Conservation (phyloP, 2,329 filamentous ascomycete genomes). For the Akanthomyces muscarius region DNA sequence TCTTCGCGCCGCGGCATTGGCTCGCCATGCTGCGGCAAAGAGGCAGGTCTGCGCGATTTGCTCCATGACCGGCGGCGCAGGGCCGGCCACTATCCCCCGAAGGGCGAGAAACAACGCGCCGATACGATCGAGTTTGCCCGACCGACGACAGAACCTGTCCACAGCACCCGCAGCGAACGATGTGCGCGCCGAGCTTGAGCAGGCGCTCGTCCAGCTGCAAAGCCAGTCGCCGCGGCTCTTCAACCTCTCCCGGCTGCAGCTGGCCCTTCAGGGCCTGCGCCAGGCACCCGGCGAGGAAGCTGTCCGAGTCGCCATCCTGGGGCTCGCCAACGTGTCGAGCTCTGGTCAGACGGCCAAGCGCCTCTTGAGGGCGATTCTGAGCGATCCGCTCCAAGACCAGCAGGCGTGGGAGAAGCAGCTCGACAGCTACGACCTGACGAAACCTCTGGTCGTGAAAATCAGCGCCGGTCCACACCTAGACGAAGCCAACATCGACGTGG, state of each 20-base stretch:
- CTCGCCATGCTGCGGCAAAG: background rate
- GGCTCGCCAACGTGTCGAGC: slow-evolving; percentile 37
- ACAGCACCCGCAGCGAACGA: slow-evolving; percentile 25
- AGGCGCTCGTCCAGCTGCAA: slow-evolving; percentile 57
- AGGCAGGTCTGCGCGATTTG: slow-evolving; percentile 15
- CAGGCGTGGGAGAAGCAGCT: slow-evolving; percentile 65
- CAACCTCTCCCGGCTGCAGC: slow-evolving; percentile 65
- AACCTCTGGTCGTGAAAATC: slow-evolving; percentile 55
- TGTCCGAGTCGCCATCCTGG: slow-evolving; percentile 56
- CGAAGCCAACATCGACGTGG: slow-evolving; percentile 28
- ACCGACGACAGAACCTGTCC: slow-evolving; percentile 19
- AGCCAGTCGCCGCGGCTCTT: slow-evolving; percentile 57
- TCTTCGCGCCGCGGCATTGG: slow-evolving; percentile 8
- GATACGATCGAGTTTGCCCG: background rate
- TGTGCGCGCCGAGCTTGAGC: slow-evolving; percentile 52
- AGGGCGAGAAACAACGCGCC: slow-evolving; percentile 10
- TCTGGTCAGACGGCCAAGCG: slow-evolving; percentile 52
- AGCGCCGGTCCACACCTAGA: slow-evolving; percentile 41
- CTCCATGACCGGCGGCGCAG: slow-evolving; percentile 5
- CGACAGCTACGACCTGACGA: slow-evolving; percentile 44
- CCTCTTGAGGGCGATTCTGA: slow-evolving; percentile 65
- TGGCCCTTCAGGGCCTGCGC: slow-evolving; percentile 63
- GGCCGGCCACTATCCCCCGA: background rate
- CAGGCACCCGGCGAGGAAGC: slow-evolving; percentile 54
- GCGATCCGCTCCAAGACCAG: slow-evolving; percentile 62